Percentiles rank a stretch among this genome's conserved stretches.
These are phyloP conservation scores for Taphrina communis DNA, from an alignment of 1,139 yeast genomes.

Conservation along the genomic window DNA sequence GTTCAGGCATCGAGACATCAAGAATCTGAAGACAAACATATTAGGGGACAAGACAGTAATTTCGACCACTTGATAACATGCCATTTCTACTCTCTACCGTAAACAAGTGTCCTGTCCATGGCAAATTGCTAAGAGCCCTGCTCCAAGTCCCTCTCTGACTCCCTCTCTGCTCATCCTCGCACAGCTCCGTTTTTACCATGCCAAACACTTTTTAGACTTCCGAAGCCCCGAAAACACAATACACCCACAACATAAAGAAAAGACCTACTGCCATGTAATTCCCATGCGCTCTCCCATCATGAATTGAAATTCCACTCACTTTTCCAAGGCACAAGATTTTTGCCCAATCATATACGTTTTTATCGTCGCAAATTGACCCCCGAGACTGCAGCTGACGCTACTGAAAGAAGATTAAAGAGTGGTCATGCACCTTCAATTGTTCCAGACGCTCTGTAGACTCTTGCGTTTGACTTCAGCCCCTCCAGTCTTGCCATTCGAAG, in stretches of 20 bases:
- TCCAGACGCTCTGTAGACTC: constrained; percentile 24
- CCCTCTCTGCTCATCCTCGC: constrained; percentile 1
- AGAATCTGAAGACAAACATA: no score
- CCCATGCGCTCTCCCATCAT: no score
- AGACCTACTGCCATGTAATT: not conserved
- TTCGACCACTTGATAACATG: not conserved
- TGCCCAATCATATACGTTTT: no score
- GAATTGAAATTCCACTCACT: no score
- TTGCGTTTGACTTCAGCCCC: not conserved
- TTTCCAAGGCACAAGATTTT: no score
- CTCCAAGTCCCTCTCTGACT: constrained; percentile 1
- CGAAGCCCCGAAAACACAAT: not conserved
- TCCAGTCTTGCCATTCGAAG: no score
- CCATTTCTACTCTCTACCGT: not conserved
- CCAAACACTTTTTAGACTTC: not conserved
- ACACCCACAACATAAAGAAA: not conserved
- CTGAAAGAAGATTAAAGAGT: no score
- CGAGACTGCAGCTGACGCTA: no score
- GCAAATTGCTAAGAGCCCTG: constrained; percentile 4
- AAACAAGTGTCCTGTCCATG: not conserved
- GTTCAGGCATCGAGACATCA: no score
- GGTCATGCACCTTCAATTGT: not conserved
- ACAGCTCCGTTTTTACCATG: constrained; percentile 6
- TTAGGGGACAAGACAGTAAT: not conserved
- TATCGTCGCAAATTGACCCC: no score